These are phyloP conservation scores for Candida freyschussii DNA, from an alignment of 1,139 yeast genomes.

Conservation along the genomic window DNA sequence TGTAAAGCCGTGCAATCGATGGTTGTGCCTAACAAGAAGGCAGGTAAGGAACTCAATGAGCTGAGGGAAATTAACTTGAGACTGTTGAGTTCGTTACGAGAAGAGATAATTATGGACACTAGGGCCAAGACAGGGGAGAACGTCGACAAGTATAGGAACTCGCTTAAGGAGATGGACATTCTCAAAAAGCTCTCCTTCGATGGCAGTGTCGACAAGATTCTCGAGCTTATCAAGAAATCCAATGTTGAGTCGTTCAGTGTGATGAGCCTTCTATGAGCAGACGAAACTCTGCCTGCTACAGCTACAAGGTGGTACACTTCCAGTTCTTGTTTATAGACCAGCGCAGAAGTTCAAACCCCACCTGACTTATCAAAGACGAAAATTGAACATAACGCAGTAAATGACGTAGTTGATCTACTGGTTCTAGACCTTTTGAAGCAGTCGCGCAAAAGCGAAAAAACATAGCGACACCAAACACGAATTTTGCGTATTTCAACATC, in stretches of 20 bases:
- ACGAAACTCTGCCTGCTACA: too few species aligned
- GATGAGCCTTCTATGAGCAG: slow-evolving; percentile 7
- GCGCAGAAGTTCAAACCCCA: too few species aligned
- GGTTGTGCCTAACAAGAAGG: slow-evolving; percentile 6
- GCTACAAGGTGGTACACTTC: too few species aligned
- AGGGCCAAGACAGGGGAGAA: slow-evolving; percentile 6
- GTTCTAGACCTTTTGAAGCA: too few species aligned
- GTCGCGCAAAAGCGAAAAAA: too few species aligned
- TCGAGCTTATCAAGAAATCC: slow-evolving; percentile 8
- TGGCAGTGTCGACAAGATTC: slow-evolving; percentile 4
- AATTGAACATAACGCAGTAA: too few species aligned
- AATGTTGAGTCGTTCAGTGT: slow-evolving; percentile 13
- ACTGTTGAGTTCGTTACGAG: slow-evolving; percentile 14
- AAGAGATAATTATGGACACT: slow-evolving; percentile 7
- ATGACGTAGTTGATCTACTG: too few species aligned
- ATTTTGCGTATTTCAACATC: too few species aligned
- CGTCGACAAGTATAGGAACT: slow-evolving; percentile 2
- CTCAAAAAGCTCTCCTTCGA: slow-evolving; percentile 6
- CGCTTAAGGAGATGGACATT: slow-evolving; percentile 1
- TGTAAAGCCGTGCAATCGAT: slow-evolving; percentile 16
- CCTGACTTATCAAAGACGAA: too few species aligned
- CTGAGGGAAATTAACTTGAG: slow-evolving; percentile 13
- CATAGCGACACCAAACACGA: too few species aligned
- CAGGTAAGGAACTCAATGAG: slow-evolving; percentile 5
- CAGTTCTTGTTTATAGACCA: too few species aligned